Conservation (phyloP, 2,329 filamentous ascomycete genomes). For the Sphaerulina vaccinii region DNA sequence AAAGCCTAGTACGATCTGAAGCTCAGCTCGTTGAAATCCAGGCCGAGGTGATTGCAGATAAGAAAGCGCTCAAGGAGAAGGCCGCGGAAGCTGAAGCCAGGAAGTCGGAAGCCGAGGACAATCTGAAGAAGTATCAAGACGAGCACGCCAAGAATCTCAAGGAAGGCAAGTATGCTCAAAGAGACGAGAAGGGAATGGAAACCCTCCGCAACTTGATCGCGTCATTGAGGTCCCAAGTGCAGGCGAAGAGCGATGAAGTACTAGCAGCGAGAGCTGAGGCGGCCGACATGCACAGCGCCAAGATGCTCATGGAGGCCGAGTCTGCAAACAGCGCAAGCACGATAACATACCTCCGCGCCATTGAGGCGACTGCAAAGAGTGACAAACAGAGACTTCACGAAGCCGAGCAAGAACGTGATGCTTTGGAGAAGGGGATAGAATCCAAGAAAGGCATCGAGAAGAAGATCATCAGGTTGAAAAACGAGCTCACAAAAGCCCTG, state of each 20-base stretch:
- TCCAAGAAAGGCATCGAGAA: slow-evolving; percentile 34
- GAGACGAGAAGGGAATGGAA: slow-evolving; percentile 52
- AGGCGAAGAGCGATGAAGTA: slow-evolving; percentile 53
- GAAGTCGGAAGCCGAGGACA: slow-evolving; percentile 34
- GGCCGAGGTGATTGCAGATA: slow-evolving; percentile 36
- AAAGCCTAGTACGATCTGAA: slow-evolving; percentile 28
- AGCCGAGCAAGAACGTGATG: slow-evolving; percentile 32
- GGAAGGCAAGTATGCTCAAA: slow-evolving; percentile 50
- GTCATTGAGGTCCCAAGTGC: slow-evolving; percentile 54
- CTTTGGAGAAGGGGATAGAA: slow-evolving; percentile 25
- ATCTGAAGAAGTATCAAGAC: slow-evolving; percentile 41
- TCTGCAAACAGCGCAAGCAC: slow-evolving; percentile 21
- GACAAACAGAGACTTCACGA: slow-evolving; percentile 9
- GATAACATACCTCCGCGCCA: slow-evolving; percentile 25
- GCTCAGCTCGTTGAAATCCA: slow-evolving; percentile 59
- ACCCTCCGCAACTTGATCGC: slow-evolving; percentile 57
- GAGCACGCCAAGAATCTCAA: slow-evolving; percentile 48
- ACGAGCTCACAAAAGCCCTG: slow-evolving; percentile 33
- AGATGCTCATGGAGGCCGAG: slow-evolving; percentile 35
- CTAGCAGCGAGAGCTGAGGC: slow-evolving; percentile 47
- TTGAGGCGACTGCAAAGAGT: slow-evolving; percentile 27
- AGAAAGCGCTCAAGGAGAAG: slow-evolving; percentile 44
- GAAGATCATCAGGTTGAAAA: slow-evolving; percentile 30
- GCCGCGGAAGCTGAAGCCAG: slow-evolving; percentile 28
- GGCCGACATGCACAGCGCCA: slow-evolving; percentile 36